Percentiles rank a stretch among this genome's conserved stretches.
phyloP scores from a whole-genome alignment of 75 land plant genomes.

The Selaginella moellendorffii region DNA sequence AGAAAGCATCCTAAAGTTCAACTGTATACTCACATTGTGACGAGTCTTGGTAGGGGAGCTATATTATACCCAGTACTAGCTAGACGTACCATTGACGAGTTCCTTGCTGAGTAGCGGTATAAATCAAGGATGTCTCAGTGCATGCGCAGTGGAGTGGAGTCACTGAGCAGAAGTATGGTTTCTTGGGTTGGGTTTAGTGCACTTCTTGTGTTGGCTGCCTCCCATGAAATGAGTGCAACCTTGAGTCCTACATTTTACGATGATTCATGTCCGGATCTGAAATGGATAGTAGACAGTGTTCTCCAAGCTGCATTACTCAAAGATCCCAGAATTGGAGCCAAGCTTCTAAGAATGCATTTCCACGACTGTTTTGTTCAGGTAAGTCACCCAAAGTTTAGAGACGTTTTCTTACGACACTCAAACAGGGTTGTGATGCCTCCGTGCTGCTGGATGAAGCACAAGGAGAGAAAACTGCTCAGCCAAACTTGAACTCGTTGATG shows the following conservation, averaged over 20 bases:
- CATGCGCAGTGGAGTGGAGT: no score
- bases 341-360: slow-evolving; percentile 20
- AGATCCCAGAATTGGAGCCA: background rate
- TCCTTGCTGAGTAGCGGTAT: no score
- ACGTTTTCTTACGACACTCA: background rate
- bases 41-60: no score
- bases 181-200: no score
- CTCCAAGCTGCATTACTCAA: background rate
- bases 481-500: background rate
- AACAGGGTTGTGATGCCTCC: background rate
- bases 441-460: background rate
- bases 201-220: background rate
- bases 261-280: background rate
- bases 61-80: no score
- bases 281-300: background rate
- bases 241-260: background rate
- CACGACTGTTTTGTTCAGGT: slow-evolving; percentile 27
- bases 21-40: no score
- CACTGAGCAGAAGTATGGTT: no score
- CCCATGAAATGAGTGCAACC: background rate
- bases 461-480: background rate
- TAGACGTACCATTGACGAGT: no score
- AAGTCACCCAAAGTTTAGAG: background rate
- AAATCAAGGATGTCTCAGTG: no score
- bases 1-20: no score